phyloP scores from a whole-genome alignment of 495 filamentous ascomycete genomes.

The Astrothelium macrocarpum region DNA sequence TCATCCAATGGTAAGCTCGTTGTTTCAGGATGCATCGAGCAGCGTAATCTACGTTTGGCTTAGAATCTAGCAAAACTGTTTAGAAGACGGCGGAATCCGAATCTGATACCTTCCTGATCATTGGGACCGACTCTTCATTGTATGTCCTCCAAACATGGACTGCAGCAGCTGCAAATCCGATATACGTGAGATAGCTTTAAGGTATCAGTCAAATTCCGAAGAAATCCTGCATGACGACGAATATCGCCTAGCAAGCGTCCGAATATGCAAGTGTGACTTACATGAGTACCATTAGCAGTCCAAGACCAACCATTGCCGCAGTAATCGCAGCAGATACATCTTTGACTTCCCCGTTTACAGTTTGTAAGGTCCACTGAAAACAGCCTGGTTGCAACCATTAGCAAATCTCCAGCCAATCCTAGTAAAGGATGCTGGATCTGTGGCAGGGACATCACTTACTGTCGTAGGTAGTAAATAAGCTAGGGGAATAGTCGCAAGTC shows the following conservation, averaged over 20 bases:
- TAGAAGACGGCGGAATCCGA: slow-evolving; percentile 5
- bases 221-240: not conserved
- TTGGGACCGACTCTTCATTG: not conserved
- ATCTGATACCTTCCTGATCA: slow-evolving; percentile 8
- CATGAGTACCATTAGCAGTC: slow-evolving; percentile 3
- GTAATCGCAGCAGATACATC: not conserved
- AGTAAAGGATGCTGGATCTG: not conserved
- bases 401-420: not conserved
- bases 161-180: slow-evolving; percentile 1
- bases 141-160: slow-evolving; percentile 7
- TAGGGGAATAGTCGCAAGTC: slow-evolving; percentile 1
- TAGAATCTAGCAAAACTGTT: not conserved
- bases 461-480: not conserved
- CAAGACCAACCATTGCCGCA: slow-evolving; percentile 3
- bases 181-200: not conserved
- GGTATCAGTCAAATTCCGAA: not conserved
- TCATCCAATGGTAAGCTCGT: not conserved
- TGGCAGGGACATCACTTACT: not conserved
- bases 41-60: slow-evolving; percentile 2
- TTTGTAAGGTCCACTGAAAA: slow-evolving; percentile 1
- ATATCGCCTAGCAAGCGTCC: not conserved
- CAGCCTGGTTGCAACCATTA: not conserved
- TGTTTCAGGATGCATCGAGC: slow-evolving; percentile 1
- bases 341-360: not conserved
- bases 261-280: not conserved